Conservation (phyloP, 257 asterid genomes). For the Nicotiana undulata region DNA sequence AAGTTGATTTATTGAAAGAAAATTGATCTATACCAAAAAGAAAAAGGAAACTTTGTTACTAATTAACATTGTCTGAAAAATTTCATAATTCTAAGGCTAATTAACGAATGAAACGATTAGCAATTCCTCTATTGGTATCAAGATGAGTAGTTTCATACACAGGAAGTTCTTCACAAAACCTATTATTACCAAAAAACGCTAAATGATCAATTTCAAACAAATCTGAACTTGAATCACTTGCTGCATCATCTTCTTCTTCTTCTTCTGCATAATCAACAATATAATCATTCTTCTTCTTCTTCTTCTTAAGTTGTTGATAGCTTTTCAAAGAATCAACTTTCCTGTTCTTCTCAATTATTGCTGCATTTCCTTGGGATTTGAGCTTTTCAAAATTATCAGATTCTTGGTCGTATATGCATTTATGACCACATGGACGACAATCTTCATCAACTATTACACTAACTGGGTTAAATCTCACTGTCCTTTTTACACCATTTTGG, state of each 20-base stretch:
- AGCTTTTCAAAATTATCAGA: slow-evolving; percentile 16
- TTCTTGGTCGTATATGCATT: slow-evolving; percentile 17
- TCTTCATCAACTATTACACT: slow-evolving; percentile 60
- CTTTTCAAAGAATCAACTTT: slow-evolving; percentile 13
- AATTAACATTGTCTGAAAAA: not conserved
- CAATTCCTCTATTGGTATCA: slow-evolving; percentile 41
- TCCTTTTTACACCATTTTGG: slow-evolving; percentile 29
- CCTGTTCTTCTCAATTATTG: slow-evolving; percentile 17
- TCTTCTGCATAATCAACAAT: slow-evolving; percentile 3
- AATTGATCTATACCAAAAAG: not conserved
- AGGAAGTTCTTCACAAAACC: slow-evolving; percentile 68
- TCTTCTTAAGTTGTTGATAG: slow-evolving; percentile 6
- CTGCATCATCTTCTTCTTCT: slow-evolving; percentile 30
- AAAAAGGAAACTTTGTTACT: slow-evolving; percentile 2
- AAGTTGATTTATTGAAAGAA: not conserved
- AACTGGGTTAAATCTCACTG: slow-evolving; percentile 60
- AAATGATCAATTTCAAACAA: slow-evolving; percentile 76
- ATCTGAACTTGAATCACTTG: slow-evolving; percentile 80
- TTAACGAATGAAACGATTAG: slow-evolving; percentile 45
- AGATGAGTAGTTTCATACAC: slow-evolving; percentile 73
- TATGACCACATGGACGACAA: slow-evolving; percentile 49
- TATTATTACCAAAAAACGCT: slow-evolving; percentile 34
- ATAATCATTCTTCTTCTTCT: slow-evolving; percentile 12
- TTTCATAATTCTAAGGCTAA: not conserved
- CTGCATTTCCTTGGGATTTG: slow-evolving; percentile 17